Base-by-base conservation (phyloP, 768 basidiomycete species). In the Kwoniella botswanensis region DNA sequence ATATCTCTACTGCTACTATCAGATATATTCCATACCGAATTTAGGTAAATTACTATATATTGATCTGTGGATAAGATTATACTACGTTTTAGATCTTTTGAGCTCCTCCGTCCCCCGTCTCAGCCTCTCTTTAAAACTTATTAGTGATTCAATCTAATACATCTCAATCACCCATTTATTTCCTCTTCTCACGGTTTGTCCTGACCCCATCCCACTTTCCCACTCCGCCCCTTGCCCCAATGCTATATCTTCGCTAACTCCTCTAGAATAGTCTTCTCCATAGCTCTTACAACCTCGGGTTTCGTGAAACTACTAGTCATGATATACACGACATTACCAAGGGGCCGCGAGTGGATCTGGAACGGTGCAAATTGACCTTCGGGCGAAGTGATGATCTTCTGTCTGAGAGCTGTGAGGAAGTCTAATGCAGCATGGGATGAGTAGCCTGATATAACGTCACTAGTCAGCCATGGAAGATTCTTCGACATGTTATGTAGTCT, bases 321-420 rank as follows among this genome's bases (percentile, higher is more conserved):
- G 62, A 83, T 69, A 67, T 83, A 83, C 4, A 82, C 71, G n/a
- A 82, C 82, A 78, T 94, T 89, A 0, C 96, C 96, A 46, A 98
- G 84, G 0, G 96, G 94, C 68, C 96, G 87, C 73, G 88, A 94
- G 81, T 98, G 92, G 22, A 98, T 87, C 57, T 46, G 88, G 87
- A 83, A 90, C 90, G 4, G 88, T 85, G 18, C 85, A 86, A 44
- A 88, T 46, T 68, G 57, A 17, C 87, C 10, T 71, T 64, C 41
- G 17, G 65, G 43, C 13, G 70, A 67, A 10, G 62, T 42, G 35
- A 78, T 68, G 46, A 64, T 41, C 9, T 68, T 68, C 56, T 85
- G 24, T 13, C 82, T 86, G 13, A 96, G 84, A 1, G 87, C 82
- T 11, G 84, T 84, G 1, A 98, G 86, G 55, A 89, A 71, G 2